These are phyloP conservation scores for Neurospora sp. DNA, from an alignment of 495 filamentous ascomycete species.

Conservation along the genomic window DNA sequence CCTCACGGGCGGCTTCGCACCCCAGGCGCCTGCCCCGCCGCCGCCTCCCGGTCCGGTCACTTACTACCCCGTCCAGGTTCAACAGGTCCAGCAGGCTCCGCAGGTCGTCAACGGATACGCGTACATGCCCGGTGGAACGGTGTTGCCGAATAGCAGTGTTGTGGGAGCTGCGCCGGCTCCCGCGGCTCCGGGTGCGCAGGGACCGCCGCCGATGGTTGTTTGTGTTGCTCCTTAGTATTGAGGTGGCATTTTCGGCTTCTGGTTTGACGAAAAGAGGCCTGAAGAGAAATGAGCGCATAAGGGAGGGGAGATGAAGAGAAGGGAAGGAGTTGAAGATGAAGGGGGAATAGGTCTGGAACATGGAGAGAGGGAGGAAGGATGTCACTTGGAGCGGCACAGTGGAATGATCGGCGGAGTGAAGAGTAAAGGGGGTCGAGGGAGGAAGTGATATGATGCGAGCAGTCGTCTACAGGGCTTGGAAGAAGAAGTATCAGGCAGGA, in stretches of 20 bases:
- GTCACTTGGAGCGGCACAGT: no score
- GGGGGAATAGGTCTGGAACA: neutral
- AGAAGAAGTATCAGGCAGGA: neutral
- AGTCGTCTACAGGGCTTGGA: neutral
- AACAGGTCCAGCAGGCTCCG: neutral
- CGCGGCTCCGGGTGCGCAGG: neutral
- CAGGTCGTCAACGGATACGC: neutral
- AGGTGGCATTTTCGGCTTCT: neutral
- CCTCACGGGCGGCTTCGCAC: neutral
- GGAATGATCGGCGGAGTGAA: no score
- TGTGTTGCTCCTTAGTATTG: neutral
- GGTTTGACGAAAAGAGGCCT: no score
- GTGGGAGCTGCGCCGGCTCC: neutral
- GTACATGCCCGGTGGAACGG: neutral
- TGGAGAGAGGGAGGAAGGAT: no score
- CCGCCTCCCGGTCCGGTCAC: neutral
- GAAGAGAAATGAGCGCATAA: neutral
- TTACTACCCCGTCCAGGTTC: conserved; percentile 2
- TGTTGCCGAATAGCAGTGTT: neutral
- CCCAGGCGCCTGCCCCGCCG: neutral
- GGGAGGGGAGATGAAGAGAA: neutral
- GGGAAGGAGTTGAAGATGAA: neutral
- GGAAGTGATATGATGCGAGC: neutral
- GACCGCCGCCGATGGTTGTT: neutral
- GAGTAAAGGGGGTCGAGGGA: neutral